Percentiles rank a stretch among this genome's conserved stretches.
phyloP scores from a whole-genome alignment of 805 yeast species.

The Candida boleticola region DNA sequence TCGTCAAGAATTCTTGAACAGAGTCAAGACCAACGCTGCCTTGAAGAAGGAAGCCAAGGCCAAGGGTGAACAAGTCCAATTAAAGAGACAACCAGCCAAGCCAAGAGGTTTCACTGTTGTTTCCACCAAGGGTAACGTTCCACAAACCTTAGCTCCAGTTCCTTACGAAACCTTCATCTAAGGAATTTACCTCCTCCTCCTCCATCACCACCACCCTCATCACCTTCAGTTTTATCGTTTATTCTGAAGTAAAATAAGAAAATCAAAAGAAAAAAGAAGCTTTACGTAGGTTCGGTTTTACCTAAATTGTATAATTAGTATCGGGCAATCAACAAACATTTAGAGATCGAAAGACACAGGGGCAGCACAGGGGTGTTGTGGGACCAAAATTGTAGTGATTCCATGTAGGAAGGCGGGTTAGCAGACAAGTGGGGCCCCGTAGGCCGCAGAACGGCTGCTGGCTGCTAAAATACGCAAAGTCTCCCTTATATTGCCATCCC shows the following conservation, averaged over 20 bases:
- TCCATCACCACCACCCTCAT: too few species aligned
- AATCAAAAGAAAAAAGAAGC: not conserved
- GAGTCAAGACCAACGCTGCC: constrained; percentile 97
- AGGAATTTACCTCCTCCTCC: not conserved
- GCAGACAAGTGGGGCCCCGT: too few species aligned
- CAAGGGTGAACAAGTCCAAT: constrained; percentile 83
- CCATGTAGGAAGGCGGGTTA: too few species aligned
- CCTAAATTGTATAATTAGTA: constrained; percentile 3
- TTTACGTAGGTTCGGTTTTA: constrained; percentile 1
- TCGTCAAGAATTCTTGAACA: constrained; percentile 98
- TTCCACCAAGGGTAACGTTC: constrained; percentile 76
- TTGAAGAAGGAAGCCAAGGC: constrained; percentile 92
- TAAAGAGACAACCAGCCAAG: constrained; percentile 97
- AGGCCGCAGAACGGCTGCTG: too few species aligned
- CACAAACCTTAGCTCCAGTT: constrained; percentile 98
- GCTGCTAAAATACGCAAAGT: too few species aligned
- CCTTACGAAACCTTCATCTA: constrained; percentile 99
- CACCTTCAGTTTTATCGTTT: too few species aligned
- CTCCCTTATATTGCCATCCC: too few species aligned
- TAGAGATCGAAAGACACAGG: not conserved
- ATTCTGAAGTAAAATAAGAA: too few species aligned
- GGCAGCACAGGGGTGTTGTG: not conserved
- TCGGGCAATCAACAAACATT: constrained; percentile 1
- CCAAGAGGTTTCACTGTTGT: constrained; percentile 94
- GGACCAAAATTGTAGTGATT: too few species aligned